A percentile compares a stretch with the other conserved stretches of the same genome.
Conservation (phyloP, 192 early-diverging fungal species). For the Funneliformis mosseae region DNA sequence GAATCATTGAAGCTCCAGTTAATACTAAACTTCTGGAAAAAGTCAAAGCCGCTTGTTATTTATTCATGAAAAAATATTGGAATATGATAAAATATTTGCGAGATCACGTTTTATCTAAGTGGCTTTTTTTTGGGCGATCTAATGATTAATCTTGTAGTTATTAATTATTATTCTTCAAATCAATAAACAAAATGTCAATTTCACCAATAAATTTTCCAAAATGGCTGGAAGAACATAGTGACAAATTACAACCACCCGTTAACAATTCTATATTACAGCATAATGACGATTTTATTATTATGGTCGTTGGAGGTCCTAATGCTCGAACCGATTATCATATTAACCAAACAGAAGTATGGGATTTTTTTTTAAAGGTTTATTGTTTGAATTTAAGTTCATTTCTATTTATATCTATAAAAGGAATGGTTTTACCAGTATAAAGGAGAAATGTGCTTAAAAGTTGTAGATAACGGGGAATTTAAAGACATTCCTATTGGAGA, state of each 20-base stretch:
- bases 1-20: too few species aligned
- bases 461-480: constrained; percentile 76
- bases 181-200: too few species aligned
- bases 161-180: too few species aligned
- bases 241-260: constrained; percentile 91
- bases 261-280: constrained; percentile 88
- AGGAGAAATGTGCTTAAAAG: constrained; percentile 91
- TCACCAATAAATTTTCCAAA: constrained; percentile 88
- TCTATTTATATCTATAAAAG: constrained; percentile 33
- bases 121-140: too few species aligned
- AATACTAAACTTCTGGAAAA: too few species aligned
- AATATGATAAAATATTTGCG: too few species aligned
- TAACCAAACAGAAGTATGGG: constrained; percentile 87
- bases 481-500: constrained; percentile 86
- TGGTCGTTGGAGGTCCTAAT: constrained; percentile 95
- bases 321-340: constrained; percentile 95
- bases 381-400: constrained; percentile 6
- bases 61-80: too few species aligned
- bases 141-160: too few species aligned
- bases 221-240: constrained; percentile 83
- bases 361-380: constrained; percentile 8
- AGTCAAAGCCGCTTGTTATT: too few species aligned
- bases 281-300: constrained; percentile 85
- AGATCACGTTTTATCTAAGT: too few species aligned
- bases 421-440: constrained; percentile 98